Conservation (phyloP, 306 rosid genomes). For the Cucurbita argyrosperma region DNA sequence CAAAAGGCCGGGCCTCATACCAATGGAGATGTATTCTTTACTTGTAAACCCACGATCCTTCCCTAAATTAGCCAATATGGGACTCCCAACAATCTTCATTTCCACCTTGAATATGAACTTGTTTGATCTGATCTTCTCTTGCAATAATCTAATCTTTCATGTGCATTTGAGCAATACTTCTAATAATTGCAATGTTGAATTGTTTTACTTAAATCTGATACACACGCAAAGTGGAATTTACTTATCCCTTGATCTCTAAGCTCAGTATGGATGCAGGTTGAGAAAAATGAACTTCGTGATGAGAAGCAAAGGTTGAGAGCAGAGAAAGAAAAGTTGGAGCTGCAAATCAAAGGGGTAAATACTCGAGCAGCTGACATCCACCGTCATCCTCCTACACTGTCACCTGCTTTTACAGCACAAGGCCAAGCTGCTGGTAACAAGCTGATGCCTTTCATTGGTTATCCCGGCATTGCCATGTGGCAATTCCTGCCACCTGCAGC, state of each 20-base stretch:
- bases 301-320: constrained; percentile 68
- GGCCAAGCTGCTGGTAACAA: constrained; percentile 48
- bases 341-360: constrained; percentile 39
- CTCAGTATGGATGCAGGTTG: constrained; percentile 29
- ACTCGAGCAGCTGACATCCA: constrained; percentile 39
- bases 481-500: constrained; percentile 61
- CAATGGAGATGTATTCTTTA: too few species aligned
- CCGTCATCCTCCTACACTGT: constrained; percentile 34
- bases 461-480: constrained; percentile 74
- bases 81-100: too few species aligned
- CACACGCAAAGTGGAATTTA: background rate
- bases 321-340: constrained; percentile 60
- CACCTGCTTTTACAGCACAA: constrained; percentile 42
- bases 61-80: too few species aligned
- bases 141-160: background rate
- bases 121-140: background rate
- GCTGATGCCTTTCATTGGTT: constrained; percentile 48
- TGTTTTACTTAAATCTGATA: background rate
- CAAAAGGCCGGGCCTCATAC: too few species aligned
- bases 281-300: constrained; percentile 67
- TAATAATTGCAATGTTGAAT: background rate
- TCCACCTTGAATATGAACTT: background rate
- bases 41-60: too few species aligned
- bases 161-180: background rate
- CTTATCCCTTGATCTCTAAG: constrained; percentile 5